phyloP scores from a whole-genome alignment of 75 land plant species.

The Sequoia sempervirens region DNA sequence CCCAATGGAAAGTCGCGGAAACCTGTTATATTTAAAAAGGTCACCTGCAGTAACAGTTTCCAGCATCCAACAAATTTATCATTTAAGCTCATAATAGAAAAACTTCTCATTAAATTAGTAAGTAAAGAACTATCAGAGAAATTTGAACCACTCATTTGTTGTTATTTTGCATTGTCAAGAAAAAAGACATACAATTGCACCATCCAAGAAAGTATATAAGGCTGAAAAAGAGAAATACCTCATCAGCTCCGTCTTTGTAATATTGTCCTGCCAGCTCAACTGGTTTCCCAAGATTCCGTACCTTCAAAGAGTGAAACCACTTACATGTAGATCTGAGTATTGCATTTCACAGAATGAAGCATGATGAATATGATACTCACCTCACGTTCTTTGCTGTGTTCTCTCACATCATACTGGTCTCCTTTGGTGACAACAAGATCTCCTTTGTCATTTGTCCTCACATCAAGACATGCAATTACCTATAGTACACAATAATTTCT shows the following conservation, averaged over 20 bases:
- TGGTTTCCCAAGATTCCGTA: constrained; percentile 96
- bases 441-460: constrained; percentile 90
- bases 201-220: not conserved
- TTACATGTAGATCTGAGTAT: not conserved
- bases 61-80: not conserved
- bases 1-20: constrained; percentile 95
- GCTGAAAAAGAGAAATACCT: constrained; percentile 41
- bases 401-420: constrained; percentile 99
- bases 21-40: constrained; percentile 94
- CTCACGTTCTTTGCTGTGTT: constrained; percentile 73
- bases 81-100: not conserved
- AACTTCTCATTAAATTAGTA: not conserved
- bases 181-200: not conserved
- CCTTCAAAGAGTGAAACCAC: constrained; percentile 36
- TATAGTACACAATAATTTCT: constrained; percentile 9
- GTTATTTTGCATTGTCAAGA: not conserved
- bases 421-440: constrained; percentile 99
- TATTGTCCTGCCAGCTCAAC: constrained; percentile 93
- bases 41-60: constrained; percentile 55
- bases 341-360: not conserved
- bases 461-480: constrained; percentile 99
- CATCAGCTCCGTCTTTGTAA: constrained; percentile 97
- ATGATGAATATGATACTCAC: constrained; percentile 28
- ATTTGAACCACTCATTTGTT: not conserved
- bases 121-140: not conserved